Evolutionary conservation across 805 yeast genomes (phyloP), one percentile per base, ranked within the genome.

Genomic region (Wickerhamomyces rabaulensis): DNA sequence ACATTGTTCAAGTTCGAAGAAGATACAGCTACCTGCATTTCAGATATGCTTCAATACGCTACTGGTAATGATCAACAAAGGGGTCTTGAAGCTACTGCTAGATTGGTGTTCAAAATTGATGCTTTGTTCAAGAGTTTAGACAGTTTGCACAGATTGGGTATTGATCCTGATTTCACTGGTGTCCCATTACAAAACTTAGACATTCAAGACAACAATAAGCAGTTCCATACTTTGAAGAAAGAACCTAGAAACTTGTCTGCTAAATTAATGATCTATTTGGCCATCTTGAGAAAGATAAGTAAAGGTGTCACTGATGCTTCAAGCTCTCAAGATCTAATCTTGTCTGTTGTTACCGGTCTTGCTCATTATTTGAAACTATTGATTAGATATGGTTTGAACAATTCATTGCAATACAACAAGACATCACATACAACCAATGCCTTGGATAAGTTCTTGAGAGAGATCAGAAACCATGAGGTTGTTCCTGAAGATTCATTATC

Each of bases 361-460:
- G 97, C 99, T 0, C 98, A 94, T 62, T 92, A 90, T 64, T 71
- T 94, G 57, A 94, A 94, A 63, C 72, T 92, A 7, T 69, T 94
- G 20, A 85, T 92, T 5, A 73, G 97, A 52, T 80, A 80, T 58
- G 94, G 97, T 0, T 74, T 94, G 38, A 77, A 80, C 48, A 80
- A 82, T 53, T 87, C 97, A 0, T 69, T 94, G n/a, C 82, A 77
- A 46, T 70, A 76, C 46, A 86, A 87, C 62, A 78, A 76, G 53
- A 57, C 73, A 4, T 69, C 76, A 8, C 79, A 78, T 27, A 75
- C 85, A 9, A 76, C 84, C 0, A 70, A 66, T 36, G 86, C 89
- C 1, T 68, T 87, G 29, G 83, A 86, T 44, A 69, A 69, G 40
- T 88, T 86, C 56, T 65, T 92, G 43, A 65, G 72, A 38, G 78